A percentile compares a stretch with the other conserved stretches of the same genome.
phyloP scores from a whole-genome alignment of 768 basidiomycete genomes.

The Galerina sulciceps region DNA sequence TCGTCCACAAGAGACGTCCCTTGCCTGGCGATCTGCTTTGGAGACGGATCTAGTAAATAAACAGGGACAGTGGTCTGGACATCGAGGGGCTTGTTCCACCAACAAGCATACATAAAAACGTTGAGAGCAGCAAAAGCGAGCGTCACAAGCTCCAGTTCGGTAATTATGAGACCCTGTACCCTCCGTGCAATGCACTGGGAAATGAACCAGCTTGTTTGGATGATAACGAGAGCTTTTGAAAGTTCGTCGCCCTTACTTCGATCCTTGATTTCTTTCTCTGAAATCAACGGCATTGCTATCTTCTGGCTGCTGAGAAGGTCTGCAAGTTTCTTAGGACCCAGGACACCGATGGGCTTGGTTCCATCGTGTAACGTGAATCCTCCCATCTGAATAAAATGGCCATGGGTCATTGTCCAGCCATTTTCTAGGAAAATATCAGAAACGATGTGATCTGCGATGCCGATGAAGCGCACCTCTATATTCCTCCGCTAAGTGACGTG shows the following conservation, averaged over 20 bases:
- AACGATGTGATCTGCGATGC: not conserved
- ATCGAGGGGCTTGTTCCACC: conserved; percentile 2
- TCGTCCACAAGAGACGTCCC: too few species aligned
- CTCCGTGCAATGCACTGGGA: not conserved
- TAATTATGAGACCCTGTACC: not conserved
- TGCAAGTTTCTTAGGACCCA: not conserved
- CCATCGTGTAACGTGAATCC: not conserved
- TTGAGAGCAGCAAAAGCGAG: not conserved
- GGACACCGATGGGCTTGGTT: not conserved
- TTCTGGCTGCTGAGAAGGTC: not conserved
- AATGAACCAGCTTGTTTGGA: not conserved
- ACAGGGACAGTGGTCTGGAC: not conserved
- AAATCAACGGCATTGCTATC: not conserved
- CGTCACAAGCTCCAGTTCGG: not conserved
- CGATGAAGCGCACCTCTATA: not conserved
- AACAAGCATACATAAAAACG: not conserved
- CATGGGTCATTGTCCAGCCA: conserved; percentile 1
- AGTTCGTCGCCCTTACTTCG: not conserved
- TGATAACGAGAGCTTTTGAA: not conserved
- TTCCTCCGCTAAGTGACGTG: not conserved
- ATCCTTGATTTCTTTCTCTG: not conserved
- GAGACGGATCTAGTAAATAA: too few species aligned
- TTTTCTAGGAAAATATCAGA: not conserved
- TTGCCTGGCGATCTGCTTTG: too few species aligned
- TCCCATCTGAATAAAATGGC: not conserved